Evolutionary conservation across 768 basidiomycete genomes (phyloP).

Genomic region (Boletus rubroflammeus): DNA sequence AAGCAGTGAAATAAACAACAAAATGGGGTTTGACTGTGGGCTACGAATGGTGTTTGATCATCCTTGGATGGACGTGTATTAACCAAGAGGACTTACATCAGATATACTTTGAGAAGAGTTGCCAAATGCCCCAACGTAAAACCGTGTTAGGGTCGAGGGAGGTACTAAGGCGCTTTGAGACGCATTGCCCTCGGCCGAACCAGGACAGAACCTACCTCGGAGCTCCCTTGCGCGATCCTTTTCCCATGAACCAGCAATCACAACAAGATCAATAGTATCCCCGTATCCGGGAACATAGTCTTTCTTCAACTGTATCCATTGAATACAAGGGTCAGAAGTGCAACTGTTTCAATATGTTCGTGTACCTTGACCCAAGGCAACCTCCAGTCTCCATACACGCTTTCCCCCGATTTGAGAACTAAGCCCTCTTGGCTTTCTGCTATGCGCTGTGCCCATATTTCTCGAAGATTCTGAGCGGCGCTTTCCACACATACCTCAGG

Average conservation of each 20-base stretch:
- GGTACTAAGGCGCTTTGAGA: constrained; percentile 45
- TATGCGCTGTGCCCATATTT: constrained; percentile 49
- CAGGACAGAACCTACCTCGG: constrained; percentile 46
- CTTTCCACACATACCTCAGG: constrained; percentile 5
- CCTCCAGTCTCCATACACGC: constrained; percentile 59
- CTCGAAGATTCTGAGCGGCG: constrained; percentile 32
- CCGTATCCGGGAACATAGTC: constrained; percentile 87
- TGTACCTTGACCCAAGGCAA: constrained; percentile 78
- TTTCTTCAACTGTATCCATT: constrained; percentile 52
- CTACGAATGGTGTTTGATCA: constrained; percentile 27
- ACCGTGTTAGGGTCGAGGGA: constrained; percentile 69
- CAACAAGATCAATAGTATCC: constrained; percentile 73
- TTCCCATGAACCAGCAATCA: constrained; percentile 80
- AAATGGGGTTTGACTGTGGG: constrained; percentile 53
- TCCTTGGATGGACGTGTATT: background rate
- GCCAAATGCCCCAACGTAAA: constrained; percentile 68
- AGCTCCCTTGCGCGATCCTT: constrained; percentile 73
- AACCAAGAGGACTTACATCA: constrained; percentile 34
- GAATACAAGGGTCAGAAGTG: constrained; percentile 1
- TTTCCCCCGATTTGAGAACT: constrained; percentile 72
- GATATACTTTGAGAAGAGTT: constrained; percentile 42
- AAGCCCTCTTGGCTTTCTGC: constrained; percentile 62
- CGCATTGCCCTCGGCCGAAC: background rate
- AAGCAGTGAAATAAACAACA: constrained; percentile 68
- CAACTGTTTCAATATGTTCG: constrained; percentile 6